A percentile compares a stretch with the other conserved stretches of the same genome.
These are phyloP conservation scores for Penicillium coffeae DNA, from an alignment of 495 filamentous ascomycete genomes.

Conservation along the genomic window DNA sequence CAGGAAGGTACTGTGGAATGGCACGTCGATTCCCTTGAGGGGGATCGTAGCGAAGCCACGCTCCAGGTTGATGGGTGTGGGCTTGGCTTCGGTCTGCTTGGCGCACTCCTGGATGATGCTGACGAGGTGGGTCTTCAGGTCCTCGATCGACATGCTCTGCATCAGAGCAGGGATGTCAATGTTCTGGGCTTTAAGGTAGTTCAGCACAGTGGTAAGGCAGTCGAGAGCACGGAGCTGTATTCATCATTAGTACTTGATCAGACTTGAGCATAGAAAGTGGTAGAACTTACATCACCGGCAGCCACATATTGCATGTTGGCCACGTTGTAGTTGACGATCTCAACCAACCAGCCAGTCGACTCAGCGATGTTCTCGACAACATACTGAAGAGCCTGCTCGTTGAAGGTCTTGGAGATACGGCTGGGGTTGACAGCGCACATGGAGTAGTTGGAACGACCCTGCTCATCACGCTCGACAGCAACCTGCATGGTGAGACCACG, in stretches of 20 bases:
- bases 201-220: constrained; percentile 85
- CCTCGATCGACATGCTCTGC: constrained; percentile 74
- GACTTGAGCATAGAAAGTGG: background rate
- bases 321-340: constrained; percentile 99
- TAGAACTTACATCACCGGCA: constrained; percentile 68
- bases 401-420: constrained; percentile 95
- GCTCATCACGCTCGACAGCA: constrained; percentile 91
- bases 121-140: constrained; percentile 78
- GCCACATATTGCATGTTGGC: constrained; percentile 98
- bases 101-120: constrained; percentile 83
- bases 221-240: constrained; percentile 79
- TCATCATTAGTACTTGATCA: constrained; percentile 24
- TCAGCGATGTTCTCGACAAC: constrained; percentile 90
- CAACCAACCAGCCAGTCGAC: constrained; percentile 88
- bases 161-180: constrained; percentile 93
- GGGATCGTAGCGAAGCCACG: constrained; percentile 97
- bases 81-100: constrained; percentile 80
- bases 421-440: constrained; percentile 99
- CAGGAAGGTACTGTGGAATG: constrained; percentile 98
- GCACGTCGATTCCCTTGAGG: constrained; percentile 93
- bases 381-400: constrained; percentile 92
- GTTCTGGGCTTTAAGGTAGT: constrained; percentile 92
- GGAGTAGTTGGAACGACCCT: constrained; percentile 91
- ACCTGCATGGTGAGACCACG: constrained; percentile 99
- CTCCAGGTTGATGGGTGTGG: constrained; percentile 79